A percentile compares a stretch with the other conserved stretches of the same genome.
Conservation (phyloP, 2,329 filamentous ascomycete genomes). For the Colletotrichum sidae region DNA sequence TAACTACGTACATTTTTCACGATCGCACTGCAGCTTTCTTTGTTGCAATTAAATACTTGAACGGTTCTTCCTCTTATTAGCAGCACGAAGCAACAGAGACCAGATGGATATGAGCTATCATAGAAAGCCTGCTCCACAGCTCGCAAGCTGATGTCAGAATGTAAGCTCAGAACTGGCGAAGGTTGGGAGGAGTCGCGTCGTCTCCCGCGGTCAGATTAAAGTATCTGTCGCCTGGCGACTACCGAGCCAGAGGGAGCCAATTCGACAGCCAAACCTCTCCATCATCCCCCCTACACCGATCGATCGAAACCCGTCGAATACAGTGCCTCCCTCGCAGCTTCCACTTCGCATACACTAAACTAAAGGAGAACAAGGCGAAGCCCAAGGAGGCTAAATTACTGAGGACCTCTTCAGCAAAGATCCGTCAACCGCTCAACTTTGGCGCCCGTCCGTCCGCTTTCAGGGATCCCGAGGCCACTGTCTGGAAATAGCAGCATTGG, state of each 20-base stretch:
- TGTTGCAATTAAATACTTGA: too few species aligned
- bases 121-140: background rate
- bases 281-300: slow-evolving; percentile 30
- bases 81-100: too few species aligned
- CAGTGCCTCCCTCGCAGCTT: background rate
- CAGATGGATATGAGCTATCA: too few species aligned
- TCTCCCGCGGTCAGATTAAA: slow-evolving; percentile 1
- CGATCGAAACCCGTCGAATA: slow-evolving; percentile 23
- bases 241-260: background rate
- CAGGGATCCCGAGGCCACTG: slow-evolving; percentile 19
- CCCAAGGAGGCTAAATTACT: slow-evolving; percentile 20
- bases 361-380: background rate
- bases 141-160: slow-evolving; percentile 19
- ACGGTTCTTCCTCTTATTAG: too few species aligned
- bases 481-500: slow-evolving; percentile 31
- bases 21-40: too few species aligned
- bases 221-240: background rate
- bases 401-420: slow-evolving; percentile 10
- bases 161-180: slow-evolving; percentile 5
- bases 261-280: slow-evolving; percentile 6
- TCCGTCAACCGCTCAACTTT: slow-evolving; percentile 1
- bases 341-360: background rate
- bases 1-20: too few species aligned
- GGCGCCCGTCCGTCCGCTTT: slow-evolving; percentile 17
- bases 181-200: slow-evolving; percentile 3